phyloP scores from a whole-genome alignment of 768 basidiomycete species.

The Leccinellum rugosiceps region DNA sequence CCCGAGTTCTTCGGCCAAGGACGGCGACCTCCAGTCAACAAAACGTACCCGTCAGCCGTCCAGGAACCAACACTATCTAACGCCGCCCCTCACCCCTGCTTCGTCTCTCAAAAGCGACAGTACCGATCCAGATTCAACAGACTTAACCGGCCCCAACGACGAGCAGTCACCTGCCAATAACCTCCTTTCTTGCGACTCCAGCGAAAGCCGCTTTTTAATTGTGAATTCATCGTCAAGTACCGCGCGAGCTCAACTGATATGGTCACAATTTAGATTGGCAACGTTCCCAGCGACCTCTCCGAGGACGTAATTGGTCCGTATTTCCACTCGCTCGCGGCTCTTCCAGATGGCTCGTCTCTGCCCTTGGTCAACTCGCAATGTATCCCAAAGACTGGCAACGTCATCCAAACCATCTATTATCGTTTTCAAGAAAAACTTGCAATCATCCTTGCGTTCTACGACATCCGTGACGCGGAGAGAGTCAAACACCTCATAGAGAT shows the following conservation, averaged over 20 bases:
- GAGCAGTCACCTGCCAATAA: conserved; percentile 21
- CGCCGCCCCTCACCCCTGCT: conserved; percentile 70
- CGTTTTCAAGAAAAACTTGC: conserved; percentile 50
- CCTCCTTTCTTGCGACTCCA: conserved; percentile 10
- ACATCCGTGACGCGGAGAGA: conserved; percentile 50
- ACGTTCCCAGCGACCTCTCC: conserved; percentile 34
- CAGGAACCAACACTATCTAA: conserved; percentile 43
- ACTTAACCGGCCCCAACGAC: conserved; percentile 19
- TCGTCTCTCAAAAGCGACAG: conserved; percentile 45
- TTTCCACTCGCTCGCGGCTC: conserved; percentile 26
- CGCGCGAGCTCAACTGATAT: conserved; percentile 12
- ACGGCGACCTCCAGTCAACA: conserved; percentile 13
- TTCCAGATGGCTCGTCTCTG: conserved; percentile 6
- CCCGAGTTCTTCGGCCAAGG: conserved; percentile 11
- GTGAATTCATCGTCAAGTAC: conserved; percentile 11
- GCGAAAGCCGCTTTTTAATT: conserved; percentile 33
- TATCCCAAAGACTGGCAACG: conserved; percentile 17
- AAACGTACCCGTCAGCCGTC: conserved; percentile 22
- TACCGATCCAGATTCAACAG: conserved; percentile 32
- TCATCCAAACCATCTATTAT: conserved; percentile 56
- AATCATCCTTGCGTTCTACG: conserved; percentile 58
- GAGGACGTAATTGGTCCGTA: conserved; percentile 31
- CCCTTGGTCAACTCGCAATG: conserved; percentile 5
- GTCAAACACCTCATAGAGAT: conserved; percentile 42
- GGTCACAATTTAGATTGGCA: conserved; percentile 34